Conservation (phyloP, 2,329 filamentous ascomycete species). For the Didymella lethalis region DNA sequence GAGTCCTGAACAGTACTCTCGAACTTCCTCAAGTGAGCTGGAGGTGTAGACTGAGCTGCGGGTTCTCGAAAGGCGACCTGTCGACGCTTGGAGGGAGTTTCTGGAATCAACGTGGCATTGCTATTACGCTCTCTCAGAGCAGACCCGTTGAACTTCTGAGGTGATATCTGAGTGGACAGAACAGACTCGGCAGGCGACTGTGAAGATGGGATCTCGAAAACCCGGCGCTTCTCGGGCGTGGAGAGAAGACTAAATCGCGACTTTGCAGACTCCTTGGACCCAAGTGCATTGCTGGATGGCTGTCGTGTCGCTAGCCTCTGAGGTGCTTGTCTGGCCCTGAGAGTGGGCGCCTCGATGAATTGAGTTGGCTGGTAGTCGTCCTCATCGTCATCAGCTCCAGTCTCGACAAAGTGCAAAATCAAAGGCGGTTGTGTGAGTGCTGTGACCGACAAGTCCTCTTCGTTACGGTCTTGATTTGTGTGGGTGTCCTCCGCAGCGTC, state of each 20-base stretch:
- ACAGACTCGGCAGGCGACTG: conserved; percentile 46
- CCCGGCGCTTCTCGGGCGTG: conserved; percentile 44
- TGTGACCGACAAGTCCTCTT: neutral
- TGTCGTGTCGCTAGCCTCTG: conserved; percentile 5
- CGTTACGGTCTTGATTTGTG: neutral
- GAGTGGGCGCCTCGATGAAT: conserved; percentile 33
- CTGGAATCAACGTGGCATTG: conserved; percentile 21
- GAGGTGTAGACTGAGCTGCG: conserved; percentile 20
- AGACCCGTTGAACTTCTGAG: conserved; percentile 26
- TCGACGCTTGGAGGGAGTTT: conserved; percentile 44
- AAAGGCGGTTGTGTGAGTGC: neutral
- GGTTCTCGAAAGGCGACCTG: conserved; percentile 39
- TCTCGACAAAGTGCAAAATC: neutral
- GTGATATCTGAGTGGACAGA: conserved; percentile 39
- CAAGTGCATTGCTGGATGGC: neutral
- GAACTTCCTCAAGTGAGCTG: conserved; percentile 35
- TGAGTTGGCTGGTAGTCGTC: conserved; percentile 44
- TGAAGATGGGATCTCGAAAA: conserved; percentile 47
- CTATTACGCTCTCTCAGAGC: conserved; percentile 27
- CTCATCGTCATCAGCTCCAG: conserved; percentile 16
- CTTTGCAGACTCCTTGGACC: conserved; percentile 17
- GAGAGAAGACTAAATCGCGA: conserved; percentile 40
- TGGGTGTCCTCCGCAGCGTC: neutral
- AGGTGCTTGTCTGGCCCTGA: conserved; percentile 23
- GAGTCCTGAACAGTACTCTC: conserved; percentile 44